Evolutionary conservation across 2,329 filamentous ascomycete genomes (phyloP).

Genomic region (Chalaropsis ovoidea): DNA sequence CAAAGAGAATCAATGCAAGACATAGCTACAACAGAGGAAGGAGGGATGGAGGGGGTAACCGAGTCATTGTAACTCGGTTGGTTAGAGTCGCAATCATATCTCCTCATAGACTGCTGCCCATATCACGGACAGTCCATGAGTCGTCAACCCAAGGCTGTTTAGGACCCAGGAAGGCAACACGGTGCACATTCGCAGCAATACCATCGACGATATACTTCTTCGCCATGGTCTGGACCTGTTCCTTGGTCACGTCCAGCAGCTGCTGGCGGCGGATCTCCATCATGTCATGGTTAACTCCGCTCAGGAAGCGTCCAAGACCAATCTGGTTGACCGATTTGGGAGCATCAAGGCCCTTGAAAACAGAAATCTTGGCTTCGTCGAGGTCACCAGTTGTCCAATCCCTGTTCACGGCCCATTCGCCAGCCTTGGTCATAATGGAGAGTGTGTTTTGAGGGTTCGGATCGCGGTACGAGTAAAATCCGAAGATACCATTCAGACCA

Average conservation of each 20-base stretch:
- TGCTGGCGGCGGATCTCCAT: slow-evolving; percentile 72
- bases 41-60: slow-evolving; percentile 3
- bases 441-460: slow-evolving; percentile 87
- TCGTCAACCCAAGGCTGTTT: slow-evolving; percentile 68
- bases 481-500: slow-evolving; percentile 73
- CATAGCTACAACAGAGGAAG: no score
- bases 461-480: slow-evolving; percentile 93
- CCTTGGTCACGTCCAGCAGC: slow-evolving; percentile 72
- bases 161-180: slow-evolving; percentile 68
- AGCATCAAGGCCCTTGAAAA: slow-evolving; percentile 87
- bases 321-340: slow-evolving; percentile 79
- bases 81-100: not conserved
- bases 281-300: slow-evolving; percentile 80
- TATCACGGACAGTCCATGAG: slow-evolving; percentile 64
- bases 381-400: slow-evolving; percentile 75
- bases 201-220: slow-evolving; percentile 69
- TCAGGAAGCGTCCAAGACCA: slow-evolving; percentile 76
- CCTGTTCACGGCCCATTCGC: slow-evolving; percentile 70
- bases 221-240: slow-evolving; percentile 70
- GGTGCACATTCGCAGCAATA: slow-evolving; percentile 49
- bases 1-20: no score
- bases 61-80: no score
- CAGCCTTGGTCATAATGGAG: slow-evolving; percentile 71
- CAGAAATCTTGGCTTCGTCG: slow-evolving; percentile 89
- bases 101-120: slow-evolving; percentile 46